phyloP scores from a whole-genome alignment of 1,284 basidiomycete genomes.

The Fomitopsis schrenkii region DNA sequence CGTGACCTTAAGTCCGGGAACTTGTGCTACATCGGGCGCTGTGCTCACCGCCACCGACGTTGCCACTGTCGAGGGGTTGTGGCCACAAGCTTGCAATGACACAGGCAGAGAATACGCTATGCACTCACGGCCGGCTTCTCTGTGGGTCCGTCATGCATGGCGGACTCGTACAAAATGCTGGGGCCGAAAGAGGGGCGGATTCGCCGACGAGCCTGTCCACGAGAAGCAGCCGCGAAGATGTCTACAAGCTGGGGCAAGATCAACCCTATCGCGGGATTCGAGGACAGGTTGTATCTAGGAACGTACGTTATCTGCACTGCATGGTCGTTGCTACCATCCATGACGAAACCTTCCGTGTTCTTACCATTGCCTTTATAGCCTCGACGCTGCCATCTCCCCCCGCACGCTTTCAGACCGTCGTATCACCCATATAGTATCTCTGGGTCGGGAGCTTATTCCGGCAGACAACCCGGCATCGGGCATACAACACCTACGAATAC shows the following conservation, averaged over 20 bases:
- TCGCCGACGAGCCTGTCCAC: slow-evolving; percentile 10
- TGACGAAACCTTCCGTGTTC: slow-evolving; percentile 1
- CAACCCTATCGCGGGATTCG: slow-evolving; percentile 67
- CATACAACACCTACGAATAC: slow-evolving; percentile 63
- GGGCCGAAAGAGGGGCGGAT: slow-evolving; percentile 10
- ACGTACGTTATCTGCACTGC: slow-evolving; percentile 49
- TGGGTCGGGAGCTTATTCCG: slow-evolving; percentile 69
- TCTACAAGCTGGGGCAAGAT: slow-evolving; percentile 61
- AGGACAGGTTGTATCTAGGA: slow-evolving; percentile 66
- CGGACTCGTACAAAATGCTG: slow-evolving; percentile 27
- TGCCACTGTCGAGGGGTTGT: slow-evolving; percentile 21
- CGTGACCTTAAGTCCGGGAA: slow-evolving; percentile 6
- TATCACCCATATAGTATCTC: slow-evolving; percentile 75
- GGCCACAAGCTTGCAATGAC: slow-evolving; percentile 19
- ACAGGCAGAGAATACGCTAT: slow-evolving; percentile 17
- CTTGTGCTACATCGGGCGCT: slow-evolving; percentile 12
- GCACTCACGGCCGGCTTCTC: slow-evolving; percentile 14
- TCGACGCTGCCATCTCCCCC: slow-evolving; percentile 68
- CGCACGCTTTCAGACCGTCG: slow-evolving; percentile 69
- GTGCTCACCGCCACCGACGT: slow-evolving; percentile 19
- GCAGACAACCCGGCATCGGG: slow-evolving; percentile 73
- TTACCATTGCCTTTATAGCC: slow-evolving; percentile 35
- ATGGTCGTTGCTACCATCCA: slow-evolving; percentile 14
- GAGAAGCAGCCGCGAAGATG: slow-evolving; percentile 29
- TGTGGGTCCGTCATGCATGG: slow-evolving; percentile 15